Base-by-base conservation (phyloP, 1,284 basidiomycete species). In the Leccinum subatratum region DNA sequence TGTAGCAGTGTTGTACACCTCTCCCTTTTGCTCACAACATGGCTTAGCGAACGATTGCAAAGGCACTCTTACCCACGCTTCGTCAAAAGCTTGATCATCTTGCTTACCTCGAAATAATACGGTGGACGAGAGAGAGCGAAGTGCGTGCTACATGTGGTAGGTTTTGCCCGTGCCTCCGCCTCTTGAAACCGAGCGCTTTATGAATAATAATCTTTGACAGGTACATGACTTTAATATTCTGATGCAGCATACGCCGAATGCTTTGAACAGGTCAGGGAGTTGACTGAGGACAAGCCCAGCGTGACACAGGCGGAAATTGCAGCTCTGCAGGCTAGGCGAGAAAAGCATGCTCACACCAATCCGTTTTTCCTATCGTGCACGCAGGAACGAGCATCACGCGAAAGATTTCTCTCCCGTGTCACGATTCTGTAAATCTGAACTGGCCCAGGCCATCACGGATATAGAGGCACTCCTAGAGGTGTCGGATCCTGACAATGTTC, bases 171-270 rank as follows among this genome's bases (percentile, higher is more conserved):
- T 59, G 54, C 63, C 62, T 61, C 67, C 6, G 25, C 61, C 62
- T 32, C 48, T 63, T 61, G 65, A 69, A 61, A 58, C 62, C 28
- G 20, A 51, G 61, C 16, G 64, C 67, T 58, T 67, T 54, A 63
- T 39, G 42, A 48, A 42, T 59, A 9, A 62, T 64, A 64, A 65
- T 62, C 62, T 63, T 69, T 94, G 94, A 98, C 78, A 94, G 91
- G 3, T 98, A 96, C 77, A 90, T 92, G 80, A 95, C 94, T 4
- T 94, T 93, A 14, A 88, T 98, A 67, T 96, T 97, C 77, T 90
- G 90, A 6, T 89, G 89, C 66, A 92, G 88, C 92, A 18, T 98
- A 95, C 74, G 82, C 88, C 1, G 89, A 92, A 64, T 98, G 96
- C 75, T 93, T 87, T 73, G 80, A 84, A 30, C 88, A 86, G 69